Conservation (phyloP, 345 rosid species). For the Salix udensis region DNA sequence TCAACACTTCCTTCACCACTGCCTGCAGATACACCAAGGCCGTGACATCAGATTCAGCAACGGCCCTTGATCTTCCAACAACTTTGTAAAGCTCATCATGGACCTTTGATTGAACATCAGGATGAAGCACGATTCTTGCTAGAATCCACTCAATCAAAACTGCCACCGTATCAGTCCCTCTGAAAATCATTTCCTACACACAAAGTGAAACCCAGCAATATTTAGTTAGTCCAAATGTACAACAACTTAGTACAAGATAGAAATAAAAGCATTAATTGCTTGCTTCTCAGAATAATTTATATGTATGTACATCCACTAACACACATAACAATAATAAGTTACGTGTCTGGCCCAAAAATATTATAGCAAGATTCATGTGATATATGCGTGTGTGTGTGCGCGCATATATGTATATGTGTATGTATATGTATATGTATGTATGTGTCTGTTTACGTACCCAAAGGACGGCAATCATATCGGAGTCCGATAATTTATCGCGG, state of each 20-base stretch:
- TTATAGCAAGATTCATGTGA: background rate
- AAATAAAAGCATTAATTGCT: background rate
- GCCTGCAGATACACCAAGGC: slow-evolving; percentile 59
- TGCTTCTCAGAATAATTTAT: background rate
- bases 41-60: slow-evolving; percentile 47
- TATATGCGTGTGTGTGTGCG: too few species aligned
- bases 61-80: slow-evolving; percentile 56
- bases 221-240: background rate
- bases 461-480: slow-evolving; percentile 72
- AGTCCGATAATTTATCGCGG: slow-evolving; percentile 45
- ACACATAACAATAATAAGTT: background rate
- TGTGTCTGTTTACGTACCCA: slow-evolving; percentile 46
- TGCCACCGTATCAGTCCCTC: slow-evolving; percentile 88
- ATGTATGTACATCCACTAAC: background rate
- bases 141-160: slow-evolving; percentile 86
- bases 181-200: slow-evolving; percentile 78
- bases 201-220: background rate
- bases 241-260: slow-evolving; percentile 9
- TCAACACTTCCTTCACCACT: slow-evolving; percentile 68
- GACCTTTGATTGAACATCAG: slow-evolving; percentile 58
- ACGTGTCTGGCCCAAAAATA: background rate
- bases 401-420: too few species aligned
- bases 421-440: too few species aligned
- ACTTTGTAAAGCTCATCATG: slow-evolving; percentile 62
- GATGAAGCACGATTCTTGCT: slow-evolving; percentile 73